Evolutionary conservation across 805 yeast species (phyloP).

Genomic region (Pichia nanzhaoensis): DNA sequence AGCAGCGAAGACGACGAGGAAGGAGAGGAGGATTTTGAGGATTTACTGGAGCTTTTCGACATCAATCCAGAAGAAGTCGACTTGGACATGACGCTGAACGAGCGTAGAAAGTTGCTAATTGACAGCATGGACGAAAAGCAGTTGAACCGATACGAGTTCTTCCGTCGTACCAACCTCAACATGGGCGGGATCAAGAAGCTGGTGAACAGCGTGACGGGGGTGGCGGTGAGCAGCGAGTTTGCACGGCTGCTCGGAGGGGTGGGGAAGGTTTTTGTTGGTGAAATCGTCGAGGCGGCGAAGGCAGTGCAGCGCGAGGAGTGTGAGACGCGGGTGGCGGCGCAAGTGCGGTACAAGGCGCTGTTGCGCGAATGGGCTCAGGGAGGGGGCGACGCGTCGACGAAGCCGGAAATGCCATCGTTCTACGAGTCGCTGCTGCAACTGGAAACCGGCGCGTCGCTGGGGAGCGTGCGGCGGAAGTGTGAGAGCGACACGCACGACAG

Average conservation of each 20-base stretch:
- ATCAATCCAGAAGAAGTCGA: slow-evolving; percentile 28
- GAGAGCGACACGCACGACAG: slow-evolving; percentile 15
- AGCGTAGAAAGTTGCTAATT: slow-evolving; percentile 54
- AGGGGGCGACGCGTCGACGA: slow-evolving; percentile 25
- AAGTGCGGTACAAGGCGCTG: too few species aligned
- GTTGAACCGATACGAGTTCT: slow-evolving; percentile 80
- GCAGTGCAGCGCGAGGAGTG: slow-evolving; percentile 56
- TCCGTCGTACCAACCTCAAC: slow-evolving; percentile 68
- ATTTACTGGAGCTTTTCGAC: slow-evolving; percentile 26
- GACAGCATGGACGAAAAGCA: slow-evolving; percentile 75
- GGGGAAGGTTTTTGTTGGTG: slow-evolving; percentile 86
- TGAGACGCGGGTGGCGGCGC: slow-evolving; percentile 30
- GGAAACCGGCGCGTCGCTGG: slow-evolving; percentile 5
- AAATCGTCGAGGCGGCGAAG: slow-evolving; percentile 74
- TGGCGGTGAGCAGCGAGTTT: slow-evolving; percentile 70
- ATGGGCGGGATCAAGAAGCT: slow-evolving; percentile 73
- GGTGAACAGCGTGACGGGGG: slow-evolving; percentile 73
- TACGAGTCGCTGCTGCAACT: slow-evolving; percentile 9
- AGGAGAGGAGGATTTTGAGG: slow-evolving; percentile 25
- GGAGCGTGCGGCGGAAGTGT: slow-evolving; percentile 2
- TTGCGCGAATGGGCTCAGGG: slow-evolving; percentile 22
- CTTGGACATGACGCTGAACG: slow-evolving; percentile 41
- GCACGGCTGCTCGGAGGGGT: slow-evolving; percentile 80
- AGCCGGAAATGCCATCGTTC: slow-evolving; percentile 21
- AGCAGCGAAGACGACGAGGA: slow-evolving; percentile 21